phyloP scores from a whole-genome alignment of 495 filamentous ascomycete genomes.

The Neurospora africana region DNA sequence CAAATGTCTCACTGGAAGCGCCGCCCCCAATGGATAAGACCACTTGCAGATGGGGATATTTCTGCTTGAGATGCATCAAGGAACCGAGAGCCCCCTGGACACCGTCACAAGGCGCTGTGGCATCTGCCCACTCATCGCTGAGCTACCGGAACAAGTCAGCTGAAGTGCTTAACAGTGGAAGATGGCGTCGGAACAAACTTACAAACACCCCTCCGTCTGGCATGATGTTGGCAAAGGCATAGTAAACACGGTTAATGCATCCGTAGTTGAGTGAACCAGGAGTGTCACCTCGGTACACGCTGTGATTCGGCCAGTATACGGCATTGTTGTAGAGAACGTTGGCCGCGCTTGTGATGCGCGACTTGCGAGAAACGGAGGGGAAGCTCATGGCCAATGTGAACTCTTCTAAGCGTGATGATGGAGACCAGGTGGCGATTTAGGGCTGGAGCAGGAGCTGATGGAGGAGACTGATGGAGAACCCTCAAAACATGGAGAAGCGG shows the following conservation, averaged over 20 bases:
- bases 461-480: conserved; percentile 1
- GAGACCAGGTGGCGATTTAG: conserved; percentile 5
- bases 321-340: conserved; percentile 57
- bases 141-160: conserved; percentile 43
- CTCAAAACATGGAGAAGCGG: conserved; percentile 1
- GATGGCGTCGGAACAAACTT: conserved; percentile 20
- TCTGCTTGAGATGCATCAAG: conserved; percentile 62
- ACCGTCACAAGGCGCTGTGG: conserved; percentile 68
- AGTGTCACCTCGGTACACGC: conserved; percentile 65
- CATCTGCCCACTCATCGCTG: conserved; percentile 79
- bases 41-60: conserved; percentile 64
- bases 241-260: conserved; percentile 67
- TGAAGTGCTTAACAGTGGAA: conserved; percentile 1
- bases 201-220: conserved; percentile 77
- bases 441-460: not conserved
- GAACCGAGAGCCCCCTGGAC: conserved; percentile 67
- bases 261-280: conserved; percentile 62
- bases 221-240: conserved; percentile 79
- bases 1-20: conserved; percentile 67
- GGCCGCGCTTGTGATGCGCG: conserved; percentile 29
- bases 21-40: conserved; percentile 85
- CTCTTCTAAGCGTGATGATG: not conserved
- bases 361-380: conserved; percentile 27
- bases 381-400: conserved; percentile 7
- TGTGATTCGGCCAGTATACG: conserved; percentile 85